A percentile compares a stretch with the other conserved stretches of the same genome.
Evolutionary conservation across 805 yeast species (phyloP).

Genomic region (Lipomyces anomalus): DNA sequence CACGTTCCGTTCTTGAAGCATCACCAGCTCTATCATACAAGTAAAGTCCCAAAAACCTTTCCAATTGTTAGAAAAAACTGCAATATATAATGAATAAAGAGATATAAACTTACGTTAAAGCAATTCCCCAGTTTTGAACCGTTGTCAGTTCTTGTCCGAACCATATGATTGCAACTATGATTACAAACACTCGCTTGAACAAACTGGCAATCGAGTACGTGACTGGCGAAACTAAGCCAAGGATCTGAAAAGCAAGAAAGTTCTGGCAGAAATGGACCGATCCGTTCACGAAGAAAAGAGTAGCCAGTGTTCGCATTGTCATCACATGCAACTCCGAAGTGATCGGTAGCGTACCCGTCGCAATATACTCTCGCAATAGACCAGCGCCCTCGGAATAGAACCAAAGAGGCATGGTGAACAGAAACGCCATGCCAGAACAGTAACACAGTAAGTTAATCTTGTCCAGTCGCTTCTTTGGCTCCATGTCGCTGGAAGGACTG

Average conservation of each 20-base stretch:
- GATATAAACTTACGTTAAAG: conserved; percentile 37
- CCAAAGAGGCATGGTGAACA: conserved; percentile 70
- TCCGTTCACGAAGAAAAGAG: conserved; percentile 58
- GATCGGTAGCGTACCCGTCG: conserved; percentile 21
- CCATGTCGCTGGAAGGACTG: conserved; percentile 17
- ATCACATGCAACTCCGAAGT: conserved; percentile 9
- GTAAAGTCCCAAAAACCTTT: conserved; percentile 33
- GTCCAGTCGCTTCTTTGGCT: conserved; percentile 52
- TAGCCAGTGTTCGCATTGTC: conserved; percentile 32
- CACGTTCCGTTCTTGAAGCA: conserved; percentile 22
- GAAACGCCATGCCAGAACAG: conserved; percentile 67
- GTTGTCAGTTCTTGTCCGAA: conserved; percentile 42
- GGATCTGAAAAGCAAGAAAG: conserved; percentile 69
- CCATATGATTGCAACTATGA: conserved; percentile 67
- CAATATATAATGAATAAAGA: not conserved
- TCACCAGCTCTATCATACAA: conserved; percentile 41
- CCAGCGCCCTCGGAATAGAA: conserved; percentile 50
- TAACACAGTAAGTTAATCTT: conserved; percentile 75
- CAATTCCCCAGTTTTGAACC: conserved; percentile 40
- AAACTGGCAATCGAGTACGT: conserved; percentile 81
- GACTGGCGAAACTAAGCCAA: conserved; percentile 77
- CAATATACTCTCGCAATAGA: conserved; percentile 19
- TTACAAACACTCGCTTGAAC: conserved; percentile 82
- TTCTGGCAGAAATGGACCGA: conserved; percentile 74
- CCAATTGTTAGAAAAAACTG: not conserved